phyloP scores from a whole-genome alignment of 805 yeast species.

The Barnettozyma californica region DNA sequence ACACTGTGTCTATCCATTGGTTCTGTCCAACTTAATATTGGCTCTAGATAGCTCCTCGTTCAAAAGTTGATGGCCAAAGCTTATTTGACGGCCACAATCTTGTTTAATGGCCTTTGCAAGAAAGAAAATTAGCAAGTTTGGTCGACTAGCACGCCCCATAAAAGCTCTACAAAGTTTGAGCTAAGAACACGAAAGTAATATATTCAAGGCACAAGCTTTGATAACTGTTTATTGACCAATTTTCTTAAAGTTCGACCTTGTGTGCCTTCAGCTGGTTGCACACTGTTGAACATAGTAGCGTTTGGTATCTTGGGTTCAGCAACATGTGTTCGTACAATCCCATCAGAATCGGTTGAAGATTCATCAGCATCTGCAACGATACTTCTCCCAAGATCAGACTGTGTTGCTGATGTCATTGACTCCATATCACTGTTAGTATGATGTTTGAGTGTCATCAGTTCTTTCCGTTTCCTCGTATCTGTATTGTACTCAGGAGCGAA shows the following conservation, averaged over 20 bases:
- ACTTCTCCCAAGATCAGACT: no score
- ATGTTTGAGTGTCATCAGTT: not conserved
- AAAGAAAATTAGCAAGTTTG: no score
- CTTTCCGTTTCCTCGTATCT: not conserved
- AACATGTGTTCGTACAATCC: not conserved
- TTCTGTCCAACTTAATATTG: no score
- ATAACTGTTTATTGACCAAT: not conserved
- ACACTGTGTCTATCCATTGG: no score
- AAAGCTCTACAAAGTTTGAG: no score
- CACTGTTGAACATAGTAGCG: not conserved
- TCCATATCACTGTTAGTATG: not conserved
- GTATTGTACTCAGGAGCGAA: slow-evolving; percentile 56
- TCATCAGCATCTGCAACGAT: not conserved
- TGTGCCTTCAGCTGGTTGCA: not conserved
- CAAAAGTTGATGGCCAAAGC: no score
- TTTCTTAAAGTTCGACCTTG: not conserved
- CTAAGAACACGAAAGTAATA: not conserved
- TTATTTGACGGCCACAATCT: no score
- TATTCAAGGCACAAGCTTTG: not conserved
- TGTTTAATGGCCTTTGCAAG: no score
- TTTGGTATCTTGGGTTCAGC: not conserved
- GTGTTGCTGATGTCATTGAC: not conserved
- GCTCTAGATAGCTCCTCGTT: no score
- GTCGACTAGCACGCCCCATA: no score
- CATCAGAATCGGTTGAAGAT: not conserved